Evolutionary conservation across 2,329 filamentous ascomycete species (phyloP).

Genomic region (Cladosporium velox): DNA sequence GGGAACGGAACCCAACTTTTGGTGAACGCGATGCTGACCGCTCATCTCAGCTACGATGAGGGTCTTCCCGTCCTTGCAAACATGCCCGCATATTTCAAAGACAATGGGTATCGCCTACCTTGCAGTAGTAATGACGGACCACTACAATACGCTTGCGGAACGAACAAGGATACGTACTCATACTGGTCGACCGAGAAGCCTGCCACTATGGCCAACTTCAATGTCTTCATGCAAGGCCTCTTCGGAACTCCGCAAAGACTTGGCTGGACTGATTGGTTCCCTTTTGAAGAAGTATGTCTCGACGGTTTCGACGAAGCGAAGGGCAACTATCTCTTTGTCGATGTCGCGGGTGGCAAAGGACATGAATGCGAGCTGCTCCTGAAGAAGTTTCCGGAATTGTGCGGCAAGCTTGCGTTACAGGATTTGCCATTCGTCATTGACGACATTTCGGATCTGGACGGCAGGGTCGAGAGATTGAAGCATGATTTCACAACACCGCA

Average conservation of each 20-base stretch:
- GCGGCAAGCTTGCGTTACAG: background rate
- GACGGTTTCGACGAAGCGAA: conserved; percentile 23
- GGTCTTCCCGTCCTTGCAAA: background rate
- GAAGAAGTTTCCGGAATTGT: background rate
- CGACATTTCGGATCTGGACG: background rate
- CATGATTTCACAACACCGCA: background rate
- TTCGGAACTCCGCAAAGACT: conserved; percentile 20
- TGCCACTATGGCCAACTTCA: conserved; percentile 18
- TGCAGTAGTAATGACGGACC: conserved; percentile 15
- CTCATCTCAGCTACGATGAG: background rate
- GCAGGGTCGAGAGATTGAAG: background rate
- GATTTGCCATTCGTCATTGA: background rate
- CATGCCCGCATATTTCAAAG: conserved; percentile 19
- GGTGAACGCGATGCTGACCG: background rate
- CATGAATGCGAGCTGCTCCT: background rate
- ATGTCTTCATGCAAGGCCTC: conserved; percentile 18
- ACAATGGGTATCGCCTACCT: conserved; percentile 17
- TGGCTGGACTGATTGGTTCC: conserved; percentile 18
- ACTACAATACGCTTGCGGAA: conserved; percentile 15
- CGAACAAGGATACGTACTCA: conserved; percentile 6
- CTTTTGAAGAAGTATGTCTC: conserved; percentile 11
- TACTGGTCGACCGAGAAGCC: conserved; percentile 17
- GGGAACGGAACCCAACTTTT: background rate
- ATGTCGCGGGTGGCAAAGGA: background rate
- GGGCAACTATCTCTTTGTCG: conserved; percentile 20